These are phyloP conservation scores for Xerocomellus chrysenteron DNA, from an alignment of 768 basidiomycete genomes.

Conservation along the genomic window DNA sequence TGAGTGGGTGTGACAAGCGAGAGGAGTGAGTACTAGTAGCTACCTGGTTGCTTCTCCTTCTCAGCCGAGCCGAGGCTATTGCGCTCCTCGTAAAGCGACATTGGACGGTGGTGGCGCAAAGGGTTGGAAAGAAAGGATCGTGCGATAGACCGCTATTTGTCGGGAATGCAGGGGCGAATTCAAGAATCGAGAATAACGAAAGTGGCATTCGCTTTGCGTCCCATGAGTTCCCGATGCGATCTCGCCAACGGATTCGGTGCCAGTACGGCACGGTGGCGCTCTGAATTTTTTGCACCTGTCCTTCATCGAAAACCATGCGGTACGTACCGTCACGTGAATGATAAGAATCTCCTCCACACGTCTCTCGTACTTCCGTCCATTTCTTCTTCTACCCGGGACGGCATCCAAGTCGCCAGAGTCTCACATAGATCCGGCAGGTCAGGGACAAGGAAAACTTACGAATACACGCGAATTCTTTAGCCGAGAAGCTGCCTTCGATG, in stretches of 20 bases:
- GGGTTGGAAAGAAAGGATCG: not conserved
- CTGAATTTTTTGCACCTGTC: not conserved
- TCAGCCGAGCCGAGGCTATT: conserved; percentile 21
- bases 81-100: conserved; percentile 22
- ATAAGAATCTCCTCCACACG: not conserved
- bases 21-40: no score
- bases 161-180: not conserved
- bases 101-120: conserved; percentile 1
- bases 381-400: no score
- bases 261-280: not conserved
- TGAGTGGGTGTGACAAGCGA: not conserved
- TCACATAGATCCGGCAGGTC: no score
- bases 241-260: not conserved
- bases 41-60: conserved; percentile 25
- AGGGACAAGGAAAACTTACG: no score
- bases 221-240: not conserved
- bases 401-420: no score
- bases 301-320: not conserved
- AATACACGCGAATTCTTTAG: not conserved
- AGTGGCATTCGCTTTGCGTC: not conserved
- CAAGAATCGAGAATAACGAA: not conserved
- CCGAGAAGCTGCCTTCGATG: not conserved
- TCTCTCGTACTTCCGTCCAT: not conserved
- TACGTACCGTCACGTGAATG: conserved; percentile 1
- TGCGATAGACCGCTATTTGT: conserved; percentile 14